Base-by-base conservation (phyloP, 2,329 filamentous ascomycete species). In the Fusarium sp. region DNA sequence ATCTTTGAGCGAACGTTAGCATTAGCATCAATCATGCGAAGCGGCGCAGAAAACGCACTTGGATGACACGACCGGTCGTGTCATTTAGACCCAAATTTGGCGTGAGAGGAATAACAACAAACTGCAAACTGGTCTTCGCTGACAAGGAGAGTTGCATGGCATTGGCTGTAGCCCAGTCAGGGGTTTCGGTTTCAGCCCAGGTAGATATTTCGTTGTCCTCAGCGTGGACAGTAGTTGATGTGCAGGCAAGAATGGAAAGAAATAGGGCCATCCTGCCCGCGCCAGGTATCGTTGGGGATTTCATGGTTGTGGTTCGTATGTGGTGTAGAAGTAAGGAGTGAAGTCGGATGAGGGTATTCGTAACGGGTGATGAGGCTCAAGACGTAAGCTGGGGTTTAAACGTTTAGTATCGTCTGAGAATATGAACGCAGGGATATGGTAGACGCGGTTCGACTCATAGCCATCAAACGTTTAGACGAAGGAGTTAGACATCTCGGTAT, bases 31-130 rank as follows among this genome's bases (percentile, higher is more conserved):
- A 20, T 23, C 30, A 34, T 40, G 46, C 13, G 28, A 42, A 50
- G 20, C 41, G 47, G 30, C 37, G 15, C n/a, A 41, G 30, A 50
- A 57, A 34, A 47, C 80, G 72, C 76, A 85, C 84, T 60, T 76
- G 74, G 63, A 78, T 77, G 31, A 63, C 58, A 37, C 38, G 46
- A 12, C 70, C 68, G 16, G 76, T 73, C 12, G 81, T 79, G 59
- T 77, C 76, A 50, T 86, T 85, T 51, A 83, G 63, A 2, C 83
- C 84, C 37, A 82, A 67, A 10, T 71, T 76, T 38, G 69, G 55
- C 0, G 83, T 85, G 60, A 85, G 76, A 13, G 84, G 84, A 37
- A 84, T 80, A 18, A 85, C 78, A 20, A 78, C 77, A 65, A 81
- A 84, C 16, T 81, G 72, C 37, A 78, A 52, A 3, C 72, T 71